A percentile compares a stretch with the other conserved stretches of the same genome.
Evolutionary conservation across 768 basidiomycete species (phyloP).

Genomic region (Chalciporus sphaerocephalus): DNA sequence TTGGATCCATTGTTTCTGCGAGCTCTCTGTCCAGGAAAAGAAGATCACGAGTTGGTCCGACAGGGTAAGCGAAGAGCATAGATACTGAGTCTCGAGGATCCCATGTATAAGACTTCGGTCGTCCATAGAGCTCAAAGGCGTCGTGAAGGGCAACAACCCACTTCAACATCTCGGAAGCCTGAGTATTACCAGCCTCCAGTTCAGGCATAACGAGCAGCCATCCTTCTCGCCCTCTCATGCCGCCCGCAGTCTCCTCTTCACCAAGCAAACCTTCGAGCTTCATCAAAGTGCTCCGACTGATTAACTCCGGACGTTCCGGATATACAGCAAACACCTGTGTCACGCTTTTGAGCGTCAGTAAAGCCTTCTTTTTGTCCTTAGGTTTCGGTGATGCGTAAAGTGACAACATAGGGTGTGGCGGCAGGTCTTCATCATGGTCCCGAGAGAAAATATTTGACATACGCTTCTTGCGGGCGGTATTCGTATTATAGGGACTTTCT

Average conservation of each 20-base stretch:
- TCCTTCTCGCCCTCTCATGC: slow-evolving; percentile 68
- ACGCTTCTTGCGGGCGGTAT: slow-evolving; percentile 42
- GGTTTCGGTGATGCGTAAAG: slow-evolving; percentile 63
- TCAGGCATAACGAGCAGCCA: slow-evolving; percentile 94
- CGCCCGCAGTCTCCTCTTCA: slow-evolving; percentile 66
- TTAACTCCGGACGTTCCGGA: slow-evolving; percentile 90
- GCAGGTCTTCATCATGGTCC: slow-evolving; percentile 36
- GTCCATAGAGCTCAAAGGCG: slow-evolving; percentile 83
- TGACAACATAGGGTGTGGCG: slow-evolving; percentile 42
- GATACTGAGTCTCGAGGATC: slow-evolving; percentile 78
- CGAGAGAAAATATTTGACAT: slow-evolving; percentile 63
- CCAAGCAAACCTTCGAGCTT: slow-evolving; percentile 86
- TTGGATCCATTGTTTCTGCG: slow-evolving; percentile 72
- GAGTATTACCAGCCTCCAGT: slow-evolving; percentile 54
- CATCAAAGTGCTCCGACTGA: slow-evolving; percentile 83
- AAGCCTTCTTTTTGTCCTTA: slow-evolving; percentile 68
- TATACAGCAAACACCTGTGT: slow-evolving; percentile 92
- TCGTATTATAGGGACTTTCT: slow-evolving; percentile 24
- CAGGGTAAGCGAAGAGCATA: slow-evolving; percentile 93
- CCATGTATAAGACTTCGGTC: slow-evolving; percentile 84
- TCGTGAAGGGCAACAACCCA: slow-evolving; percentile 88
- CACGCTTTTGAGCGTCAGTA: slow-evolving; percentile 65
- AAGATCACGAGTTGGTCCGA: slow-evolving; percentile 73
- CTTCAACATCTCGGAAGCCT: slow-evolving; percentile 80
- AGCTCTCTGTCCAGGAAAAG: slow-evolving; percentile 85